These are phyloP conservation scores for Candida morakotiae DNA, from an alignment of 805 yeast species.

Conservation along the genomic window DNA sequence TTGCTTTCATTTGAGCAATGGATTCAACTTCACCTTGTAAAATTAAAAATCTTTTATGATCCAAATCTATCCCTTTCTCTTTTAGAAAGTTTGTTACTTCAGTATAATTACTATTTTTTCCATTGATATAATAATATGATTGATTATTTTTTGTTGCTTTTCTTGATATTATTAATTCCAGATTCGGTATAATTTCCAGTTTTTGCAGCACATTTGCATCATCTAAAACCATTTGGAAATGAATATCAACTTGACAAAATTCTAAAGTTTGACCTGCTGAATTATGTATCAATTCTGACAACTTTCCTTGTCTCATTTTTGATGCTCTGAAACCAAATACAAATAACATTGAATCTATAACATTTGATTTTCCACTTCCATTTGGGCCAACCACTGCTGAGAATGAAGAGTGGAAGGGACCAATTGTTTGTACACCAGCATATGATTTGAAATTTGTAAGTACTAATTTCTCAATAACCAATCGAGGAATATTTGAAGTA, in stretches of 20 bases:
- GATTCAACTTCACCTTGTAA: slow-evolving; percentile 98
- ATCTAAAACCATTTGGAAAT: slow-evolving; percentile 76
- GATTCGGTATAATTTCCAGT: slow-evolving; percentile 36
- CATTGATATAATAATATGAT: slow-evolving; percentile 76
- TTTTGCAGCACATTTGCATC: slow-evolving; percentile 30
- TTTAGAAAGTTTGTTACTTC: slow-evolving; percentile 73
- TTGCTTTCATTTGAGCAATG: slow-evolving; percentile 98
- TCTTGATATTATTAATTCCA: slow-evolving; percentile 70
- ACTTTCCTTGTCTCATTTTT: slow-evolving; percentile 93
- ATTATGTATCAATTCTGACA: slow-evolving; percentile 90
- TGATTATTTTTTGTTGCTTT: slow-evolving; percentile 72
- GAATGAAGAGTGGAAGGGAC: slow-evolving; percentile 91
- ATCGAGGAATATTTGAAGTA: slow-evolving; percentile 42
- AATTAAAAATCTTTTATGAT: slow-evolving; percentile 90
- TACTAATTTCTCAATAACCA: slow-evolving; percentile 71
- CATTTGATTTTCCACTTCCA: slow-evolving; percentile 97
- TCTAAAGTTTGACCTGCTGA: slow-evolving; percentile 57
- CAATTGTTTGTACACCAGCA: slow-evolving; percentile 89
- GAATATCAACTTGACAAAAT: slow-evolving; percentile 87
- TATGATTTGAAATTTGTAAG: slow-evolving; percentile 90
- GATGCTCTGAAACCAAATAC: slow-evolving; percentile 96
- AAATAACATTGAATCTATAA: slow-evolving; percentile 91
- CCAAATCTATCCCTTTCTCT: slow-evolving; percentile 85
- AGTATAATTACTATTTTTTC: slow-evolving; percentile 63
- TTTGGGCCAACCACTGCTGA: slow-evolving; percentile 98